Evolutionary conservation across 2,329 filamentous ascomycete species (phyloP), one percentile per base, ranked within the genome.

Genomic region (Penicillium aurantiogriseum): DNA sequence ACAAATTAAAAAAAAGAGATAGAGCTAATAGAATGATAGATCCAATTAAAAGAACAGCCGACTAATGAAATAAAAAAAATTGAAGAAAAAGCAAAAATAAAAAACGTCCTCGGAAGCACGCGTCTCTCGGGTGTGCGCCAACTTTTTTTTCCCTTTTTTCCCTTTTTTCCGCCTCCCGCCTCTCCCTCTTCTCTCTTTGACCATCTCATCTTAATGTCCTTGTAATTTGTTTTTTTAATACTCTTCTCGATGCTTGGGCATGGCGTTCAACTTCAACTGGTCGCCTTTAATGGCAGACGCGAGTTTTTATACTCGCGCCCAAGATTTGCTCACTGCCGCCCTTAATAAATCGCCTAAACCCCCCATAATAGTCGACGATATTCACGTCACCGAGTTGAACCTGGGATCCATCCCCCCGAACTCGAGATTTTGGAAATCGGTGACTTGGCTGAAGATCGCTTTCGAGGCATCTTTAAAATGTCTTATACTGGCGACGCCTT

Each of bases 181-280:
- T 38, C 40, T 51, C 39, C 40, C 15, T 45, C 3, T 33, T 29
- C 39, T 40, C 31, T 53, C 19, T 17, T 33, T 17, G 23, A 54
- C 52, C 49, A n/a, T n/a, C 23, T n/a, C 53, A 27, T 23, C 52
- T 44, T 49, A 52, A 47, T 44, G 46, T 40, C 53, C 47, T 45
- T 40, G 27, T 52, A 42, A 50, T 40, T 27, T 21, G 3, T 23
- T n/a, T n/a, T 56, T 35, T n/a, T 57, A 45, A 44, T 43, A 35
- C 51, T 40, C 17, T 62, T 63, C 65, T 68, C 67, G 64, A 72
- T 72, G 68, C 67, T 45, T 65, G 61, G 67, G 62, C 78, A 99
- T 99, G 94, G 94, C 94, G 68, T 99, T 99, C 89, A 97, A 97
- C 83, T 99, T 99, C 90, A 97, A 97, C 91, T 99, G 94, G 94